These are phyloP conservation scores for Aspergillus vadensis DNA, from an alignment of 2,329 filamentous ascomycete species.

Conservation along the genomic window DNA sequence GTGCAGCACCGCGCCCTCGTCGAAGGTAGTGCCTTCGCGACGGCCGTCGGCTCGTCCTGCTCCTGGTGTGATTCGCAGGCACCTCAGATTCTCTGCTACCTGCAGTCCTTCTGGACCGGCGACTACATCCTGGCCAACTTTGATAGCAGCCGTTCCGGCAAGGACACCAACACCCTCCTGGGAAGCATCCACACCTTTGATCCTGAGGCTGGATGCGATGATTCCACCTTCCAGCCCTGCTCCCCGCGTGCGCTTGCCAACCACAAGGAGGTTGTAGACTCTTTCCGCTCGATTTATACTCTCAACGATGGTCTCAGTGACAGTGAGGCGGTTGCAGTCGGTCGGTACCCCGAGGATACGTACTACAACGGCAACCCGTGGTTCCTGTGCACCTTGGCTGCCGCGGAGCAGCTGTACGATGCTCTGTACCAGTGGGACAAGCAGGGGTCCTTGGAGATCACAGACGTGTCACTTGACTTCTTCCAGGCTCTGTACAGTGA, in stretches of 20 bases:
- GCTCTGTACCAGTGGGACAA: slow-evolving; percentile 71
- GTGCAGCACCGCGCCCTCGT: slow-evolving; percentile 66
- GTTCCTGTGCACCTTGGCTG: slow-evolving; percentile 74
- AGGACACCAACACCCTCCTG: slow-evolving; percentile 70
- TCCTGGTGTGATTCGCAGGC: slow-evolving; percentile 64
- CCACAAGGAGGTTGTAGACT: slow-evolving; percentile 73
- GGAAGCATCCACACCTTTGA: slow-evolving; percentile 49
- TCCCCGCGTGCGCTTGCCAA: slow-evolving; percentile 69
- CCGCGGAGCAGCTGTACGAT: slow-evolving; percentile 78
- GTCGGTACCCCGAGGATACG: slow-evolving; percentile 69
- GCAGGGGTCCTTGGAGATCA: slow-evolving; percentile 65
- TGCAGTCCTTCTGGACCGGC: slow-evolving; percentile 72
- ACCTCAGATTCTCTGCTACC: slow-evolving; percentile 71
- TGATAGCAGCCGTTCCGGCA: slow-evolving; percentile 64
- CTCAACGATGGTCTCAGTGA: slow-evolving; percentile 47
- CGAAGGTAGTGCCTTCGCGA: slow-evolving; percentile 65
- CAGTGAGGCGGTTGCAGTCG: slow-evolving; percentile 47
- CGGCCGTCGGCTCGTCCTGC: slow-evolving; percentile 63
- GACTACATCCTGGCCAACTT: slow-evolving; percentile 68
- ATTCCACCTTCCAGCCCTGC: slow-evolving; percentile 74
- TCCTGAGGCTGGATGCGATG: slow-evolving; percentile 36
- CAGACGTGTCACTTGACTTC: slow-evolving; percentile 66
- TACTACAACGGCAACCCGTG: slow-evolving; percentile 82
- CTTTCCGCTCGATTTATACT: slow-evolving; percentile 69
- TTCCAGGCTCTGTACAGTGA: slow-evolving; percentile 67